Evolutionary conservation across 495 filamentous ascomycete species (phyloP), one percentile per base, ranked within the genome.

Genomic region (Jackrogersella multiformis): DNA sequence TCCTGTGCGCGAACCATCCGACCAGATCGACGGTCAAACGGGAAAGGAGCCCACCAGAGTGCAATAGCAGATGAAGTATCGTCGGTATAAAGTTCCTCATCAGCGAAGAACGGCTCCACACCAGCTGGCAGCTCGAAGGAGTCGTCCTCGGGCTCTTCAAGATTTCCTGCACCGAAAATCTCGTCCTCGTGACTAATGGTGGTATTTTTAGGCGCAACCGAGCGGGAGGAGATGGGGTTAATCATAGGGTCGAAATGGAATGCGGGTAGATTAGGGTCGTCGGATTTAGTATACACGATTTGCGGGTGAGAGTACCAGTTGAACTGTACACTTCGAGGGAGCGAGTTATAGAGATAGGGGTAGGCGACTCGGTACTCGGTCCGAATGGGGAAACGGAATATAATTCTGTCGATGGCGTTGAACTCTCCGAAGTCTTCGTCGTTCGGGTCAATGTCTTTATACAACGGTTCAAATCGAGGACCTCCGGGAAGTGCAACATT

Each of bases 351-450:
- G 3, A 99, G 84, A 77, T 89, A 96, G 2, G 95, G 96, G 74
- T 92, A 97, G 8, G 91, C 91, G 46, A 99, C 96, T 12, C 94
- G 88, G 77, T 96, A 97, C 80, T 99, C 96, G 18, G 94, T 99
- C 53, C 94, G 88, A 69, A 98, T 96, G 2, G 96, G 96, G 35
- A 90, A 87, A 49, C 96, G 90, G 84, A 99, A 99, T 70, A 99
- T 99, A 77, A 99, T 99, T 62, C 96, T 92, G 75, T 98, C 94
- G 73, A 99, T 99, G 44, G 94, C 96, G 71, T 99, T 99, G 86
- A 99, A 99, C 77, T 99, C 96, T 74, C 96, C 95, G 78, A 99
- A 99, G 74, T 99, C 96, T 77, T 99, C 96, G 71, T 98, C 94
- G 71, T 99, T 98, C 28, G 96, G 96, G 74, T 99, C 94, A 48